phyloP scores from a whole-genome alignment of 192 early-diverging fungal genomes.

The Backusella liffmaniae region DNA sequence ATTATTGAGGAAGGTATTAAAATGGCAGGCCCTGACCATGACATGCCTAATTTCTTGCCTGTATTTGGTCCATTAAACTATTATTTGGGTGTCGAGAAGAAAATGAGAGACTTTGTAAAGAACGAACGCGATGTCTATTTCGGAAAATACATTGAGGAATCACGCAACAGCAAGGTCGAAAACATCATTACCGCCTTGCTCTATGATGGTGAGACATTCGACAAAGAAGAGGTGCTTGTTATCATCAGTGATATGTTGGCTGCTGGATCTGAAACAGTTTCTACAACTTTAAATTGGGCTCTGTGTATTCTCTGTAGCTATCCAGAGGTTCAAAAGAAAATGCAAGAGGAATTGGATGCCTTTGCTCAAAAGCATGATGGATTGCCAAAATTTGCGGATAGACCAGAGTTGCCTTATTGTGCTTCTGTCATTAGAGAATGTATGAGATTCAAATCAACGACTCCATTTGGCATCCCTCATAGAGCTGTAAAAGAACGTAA shows the following conservation, averaged over 20 bases:
- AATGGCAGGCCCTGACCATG: neutral
- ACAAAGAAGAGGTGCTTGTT: neutral
- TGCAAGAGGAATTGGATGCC: conserved; percentile 13
- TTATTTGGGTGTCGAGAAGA: neutral
- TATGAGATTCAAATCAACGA: conserved; percentile 7
- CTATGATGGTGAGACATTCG: neutral
- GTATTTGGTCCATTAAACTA: neutral
- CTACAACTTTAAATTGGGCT: conserved; percentile 17
- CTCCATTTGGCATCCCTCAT: conserved; percentile 22
- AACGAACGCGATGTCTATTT: neutral
- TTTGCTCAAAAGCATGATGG: neutral
- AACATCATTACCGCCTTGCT: neutral
- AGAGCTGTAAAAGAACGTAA: conserved; percentile 14
- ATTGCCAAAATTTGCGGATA: conserved; percentile 1
- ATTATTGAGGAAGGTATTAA: neutral
- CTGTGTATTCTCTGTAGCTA: conserved; percentile 12
- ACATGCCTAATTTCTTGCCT: conserved; percentile 4
- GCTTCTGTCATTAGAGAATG: conserved; percentile 17
- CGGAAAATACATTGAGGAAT: neutral
- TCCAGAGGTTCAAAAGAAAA: conserved; percentile 18
- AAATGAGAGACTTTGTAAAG: neutral
- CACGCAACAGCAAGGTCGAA: neutral
- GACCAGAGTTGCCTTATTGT: conserved; percentile 14
- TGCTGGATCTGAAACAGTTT: conserved; percentile 8
- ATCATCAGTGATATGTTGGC: conserved; percentile 1